Conservation (phyloP, 345 rosid genomes). For the Sonneratia alba region DNA sequence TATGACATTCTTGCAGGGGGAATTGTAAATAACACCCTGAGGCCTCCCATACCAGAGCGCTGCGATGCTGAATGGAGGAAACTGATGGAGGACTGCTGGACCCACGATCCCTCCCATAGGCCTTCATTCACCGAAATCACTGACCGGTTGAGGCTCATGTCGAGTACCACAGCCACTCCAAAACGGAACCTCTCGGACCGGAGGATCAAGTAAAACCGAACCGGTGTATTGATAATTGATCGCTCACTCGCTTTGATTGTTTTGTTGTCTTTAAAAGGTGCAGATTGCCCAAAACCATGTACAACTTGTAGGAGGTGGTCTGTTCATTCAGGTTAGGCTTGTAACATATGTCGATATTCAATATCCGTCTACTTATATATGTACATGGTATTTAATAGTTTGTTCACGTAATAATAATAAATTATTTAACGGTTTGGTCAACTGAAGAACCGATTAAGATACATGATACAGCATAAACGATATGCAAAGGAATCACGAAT, state of each 20-base stretch:
- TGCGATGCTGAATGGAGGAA: constrained; percentile 69
- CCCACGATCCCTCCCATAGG: constrained; percentile 48
- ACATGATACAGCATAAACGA: too few relatives aligned
- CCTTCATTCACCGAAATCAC: constrained; percentile 82
- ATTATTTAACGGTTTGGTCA: too few relatives aligned
- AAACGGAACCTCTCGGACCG: constrained; percentile 17
- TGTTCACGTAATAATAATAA: too few relatives aligned
- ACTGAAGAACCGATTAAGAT: too few relatives aligned
- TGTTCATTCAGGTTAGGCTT: not conserved
- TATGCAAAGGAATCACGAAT: too few relatives aligned
- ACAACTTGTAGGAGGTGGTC: not conserved
- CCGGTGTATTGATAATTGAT: not conserved
- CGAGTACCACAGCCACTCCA: constrained; percentile 32
- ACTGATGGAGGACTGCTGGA: constrained; percentile 89
- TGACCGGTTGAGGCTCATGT: constrained; percentile 45
- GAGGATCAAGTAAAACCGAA: not conserved
- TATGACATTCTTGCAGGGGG: constrained; percentile 46
- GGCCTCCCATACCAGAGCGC: constrained; percentile 61
- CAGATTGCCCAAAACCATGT: not conserved
- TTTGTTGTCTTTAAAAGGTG: not conserved
- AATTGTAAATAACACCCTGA: constrained; percentile 62
- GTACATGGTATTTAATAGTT: too few relatives aligned
- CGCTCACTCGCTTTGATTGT: not conserved
- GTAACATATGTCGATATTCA: not conserved
- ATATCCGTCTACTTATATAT: too few relatives aligned